These are phyloP conservation scores for Chaetomiaceae sp. DNA, from an alignment of 2,329 filamentous ascomycete genomes.

Conservation along the genomic window DNA sequence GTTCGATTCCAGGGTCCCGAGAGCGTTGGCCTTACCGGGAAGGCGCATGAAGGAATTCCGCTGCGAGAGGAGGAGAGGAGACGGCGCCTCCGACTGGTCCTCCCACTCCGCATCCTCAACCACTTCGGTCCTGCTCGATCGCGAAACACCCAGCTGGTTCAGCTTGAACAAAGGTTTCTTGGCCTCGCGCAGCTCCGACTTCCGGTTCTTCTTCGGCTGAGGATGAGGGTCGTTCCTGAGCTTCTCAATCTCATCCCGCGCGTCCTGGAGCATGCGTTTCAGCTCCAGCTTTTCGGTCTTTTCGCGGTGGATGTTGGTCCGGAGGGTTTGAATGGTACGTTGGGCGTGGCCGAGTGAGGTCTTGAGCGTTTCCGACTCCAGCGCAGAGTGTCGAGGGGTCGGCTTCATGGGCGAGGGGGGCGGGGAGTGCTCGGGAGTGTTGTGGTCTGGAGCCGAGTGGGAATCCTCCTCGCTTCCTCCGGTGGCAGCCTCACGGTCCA, in stretches of 20 bases:
- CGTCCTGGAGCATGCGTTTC: conserved; percentile 89
- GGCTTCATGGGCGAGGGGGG: conserved; percentile 85
- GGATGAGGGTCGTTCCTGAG: conserved; percentile 48
- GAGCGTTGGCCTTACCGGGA: conserved; percentile 25
- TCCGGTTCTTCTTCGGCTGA: conserved; percentile 55
- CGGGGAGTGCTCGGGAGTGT: conserved; percentile 83
- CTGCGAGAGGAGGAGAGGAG: conserved; percentile 38
- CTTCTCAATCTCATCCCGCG: conserved; percentile 83
- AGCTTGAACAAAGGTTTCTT: conserved; percentile 61
- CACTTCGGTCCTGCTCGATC: conserved; percentile 71
- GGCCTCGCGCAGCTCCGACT: conserved; percentile 58
- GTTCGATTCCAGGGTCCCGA: conserved; percentile 23
- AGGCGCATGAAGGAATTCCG: conserved; percentile 28
- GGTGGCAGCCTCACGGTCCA: conserved; percentile 57
- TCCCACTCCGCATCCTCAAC: conserved; percentile 82
- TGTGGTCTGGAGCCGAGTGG: conserved; percentile 59
- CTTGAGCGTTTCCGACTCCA: conserved; percentile 94
- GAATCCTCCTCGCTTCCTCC: conserved; percentile 57
- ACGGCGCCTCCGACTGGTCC: conserved; percentile 61
- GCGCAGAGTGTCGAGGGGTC: conserved; percentile 79
- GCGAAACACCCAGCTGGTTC: conserved; percentile 68
- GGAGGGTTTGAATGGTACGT: conserved; percentile 91
- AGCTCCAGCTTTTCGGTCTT: conserved; percentile 98
- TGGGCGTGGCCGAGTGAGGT: conserved; percentile 92
- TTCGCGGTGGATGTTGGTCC: conserved; percentile 91